Percentiles rank a stretch among this genome's conserved stretches.
Evolutionary conservation across 768 basidiomycete genomes (phyloP).

Genomic region (Trametes meyenii): DNA sequence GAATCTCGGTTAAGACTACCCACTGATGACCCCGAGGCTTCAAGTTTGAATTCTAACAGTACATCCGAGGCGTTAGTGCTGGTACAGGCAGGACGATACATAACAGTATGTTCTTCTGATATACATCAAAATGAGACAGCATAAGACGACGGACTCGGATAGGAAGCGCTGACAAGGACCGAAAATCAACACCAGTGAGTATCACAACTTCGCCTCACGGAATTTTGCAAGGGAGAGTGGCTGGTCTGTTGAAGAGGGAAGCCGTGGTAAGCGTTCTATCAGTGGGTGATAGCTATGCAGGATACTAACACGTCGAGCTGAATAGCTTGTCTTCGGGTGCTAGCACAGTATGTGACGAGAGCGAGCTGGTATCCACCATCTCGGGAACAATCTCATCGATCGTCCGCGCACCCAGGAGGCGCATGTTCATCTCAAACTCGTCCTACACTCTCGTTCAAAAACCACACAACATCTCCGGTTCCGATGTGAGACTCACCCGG

Average conservation of each 20-base stretch:
- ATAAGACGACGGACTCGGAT: too few relatives aligned
- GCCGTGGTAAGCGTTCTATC: background rate
- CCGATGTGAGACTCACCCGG: conserved; percentile 44
- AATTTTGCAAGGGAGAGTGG: conserved; percentile 27
- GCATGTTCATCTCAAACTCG: conserved; percentile 97
- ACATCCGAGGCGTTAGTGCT: background rate
- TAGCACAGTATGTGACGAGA: conserved; percentile 61
- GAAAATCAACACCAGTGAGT: background rate
- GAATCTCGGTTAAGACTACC: too few relatives aligned
- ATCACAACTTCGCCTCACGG: conserved; percentile 25
- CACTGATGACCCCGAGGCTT: too few relatives aligned
- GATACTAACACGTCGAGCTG: conserved; percentile 73
- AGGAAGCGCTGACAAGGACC: background rate
- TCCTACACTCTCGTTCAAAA: conserved; percentile 51
- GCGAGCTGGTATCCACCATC: conserved; percentile 83
- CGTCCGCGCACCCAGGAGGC: conserved; percentile 80
- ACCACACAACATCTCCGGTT: background rate
- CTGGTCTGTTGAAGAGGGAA: conserved; percentile 17
- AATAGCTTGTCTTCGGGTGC: conserved; percentile 75
- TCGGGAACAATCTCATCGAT: conserved; percentile 77
- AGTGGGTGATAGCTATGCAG: conserved; percentile 15
- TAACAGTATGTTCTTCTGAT: background rate
- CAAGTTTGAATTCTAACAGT: too few relatives aligned
- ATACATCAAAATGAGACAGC: too few relatives aligned
- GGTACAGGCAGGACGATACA: background rate